phyloP scores from a whole-genome alignment of 169 alveolate species.

The Plasmodium reichenowi region DNA sequence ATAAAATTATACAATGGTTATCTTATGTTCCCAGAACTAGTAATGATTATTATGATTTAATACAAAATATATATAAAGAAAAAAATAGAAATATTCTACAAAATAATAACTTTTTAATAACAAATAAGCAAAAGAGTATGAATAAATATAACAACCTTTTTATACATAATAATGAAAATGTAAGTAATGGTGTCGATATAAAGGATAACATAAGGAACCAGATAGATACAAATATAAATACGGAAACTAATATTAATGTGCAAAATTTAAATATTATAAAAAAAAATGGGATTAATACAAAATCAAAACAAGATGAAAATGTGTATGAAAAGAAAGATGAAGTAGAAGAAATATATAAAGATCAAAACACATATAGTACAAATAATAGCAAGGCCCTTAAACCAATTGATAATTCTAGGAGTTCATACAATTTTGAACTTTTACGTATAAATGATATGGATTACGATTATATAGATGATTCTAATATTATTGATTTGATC shows the following conservation, averaged over 20 bases:
- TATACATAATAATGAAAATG: not conserved
- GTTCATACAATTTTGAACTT: not conserved
- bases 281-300: not conserved
- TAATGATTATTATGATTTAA: conserved; percentile 82
- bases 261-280: not conserved
- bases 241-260: not conserved
- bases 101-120: not conserved
- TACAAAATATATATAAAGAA: conserved; percentile 76
- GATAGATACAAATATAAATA: not conserved
- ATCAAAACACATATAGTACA: too few relatives aligned
- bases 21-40: conserved; percentile 87
- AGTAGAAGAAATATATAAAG: not conserved
- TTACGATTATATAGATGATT: conserved; percentile 39
- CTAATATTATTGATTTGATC: conserved; percentile 39
- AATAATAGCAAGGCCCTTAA: not conserved
- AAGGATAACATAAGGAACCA: not conserved
- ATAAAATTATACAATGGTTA: conserved; percentile 86
- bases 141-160: not conserved
- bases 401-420: not conserved
- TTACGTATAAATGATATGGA: conserved; percentile 85
- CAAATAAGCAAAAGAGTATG: not conserved
- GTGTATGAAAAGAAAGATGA: not conserved
- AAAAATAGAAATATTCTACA: not conserved
- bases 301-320: not conserved
- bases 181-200: not conserved